Base-by-base conservation (phyloP, 306 rosid species). In the Sicyos edulis region DNA sequence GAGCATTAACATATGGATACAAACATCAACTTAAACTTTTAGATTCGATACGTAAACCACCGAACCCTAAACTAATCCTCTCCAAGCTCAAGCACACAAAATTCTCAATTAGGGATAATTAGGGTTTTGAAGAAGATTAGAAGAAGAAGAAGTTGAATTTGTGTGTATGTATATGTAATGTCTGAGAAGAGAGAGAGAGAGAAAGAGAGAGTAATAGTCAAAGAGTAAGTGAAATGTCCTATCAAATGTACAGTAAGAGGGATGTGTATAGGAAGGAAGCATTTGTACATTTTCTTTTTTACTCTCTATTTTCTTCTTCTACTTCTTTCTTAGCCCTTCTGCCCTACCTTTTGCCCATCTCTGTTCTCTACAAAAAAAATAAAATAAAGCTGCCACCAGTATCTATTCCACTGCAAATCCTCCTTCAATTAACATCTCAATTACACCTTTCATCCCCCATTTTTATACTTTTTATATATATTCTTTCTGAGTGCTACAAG, bases 211-310 rank as follows among this genome's bases (percentile, higher is more conserved):
- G 16, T 9, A 37, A 34, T 53, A 54, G 75, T 71, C 75, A 71
- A 71, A 71, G 75, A 54, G 75, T 71, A 17, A 54, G 61, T 71
- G 75, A 71, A 54, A 71, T 16, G 75, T 71, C 75, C 13, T 71
- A n/a, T 71, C 75, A 71, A 71, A 8, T 71, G 20, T 6, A 71
- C 75, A 54, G 75, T 71, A 54, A 70, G 50, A 54, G 47, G 32
- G 74, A 32, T 68, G 74, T 53, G 45, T 70, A 26, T 51, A 53
- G 62, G 62, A 32, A 32, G 37, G 37, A 70, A 29, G 74, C 74
- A 70, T 68, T 32, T 68, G 21, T 68, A 68, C 72, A 68, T 49
- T 47, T 47, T 68, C 13, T 68, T 51, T 1, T 32, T 32, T 2
- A 32, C 45, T 40, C 7, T 13, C 17, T 6, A 3, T 2, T 10